phyloP scores from a whole-genome alignment of 108 stramenopile species.

The Stephanodiscus minutulus region DNA sequence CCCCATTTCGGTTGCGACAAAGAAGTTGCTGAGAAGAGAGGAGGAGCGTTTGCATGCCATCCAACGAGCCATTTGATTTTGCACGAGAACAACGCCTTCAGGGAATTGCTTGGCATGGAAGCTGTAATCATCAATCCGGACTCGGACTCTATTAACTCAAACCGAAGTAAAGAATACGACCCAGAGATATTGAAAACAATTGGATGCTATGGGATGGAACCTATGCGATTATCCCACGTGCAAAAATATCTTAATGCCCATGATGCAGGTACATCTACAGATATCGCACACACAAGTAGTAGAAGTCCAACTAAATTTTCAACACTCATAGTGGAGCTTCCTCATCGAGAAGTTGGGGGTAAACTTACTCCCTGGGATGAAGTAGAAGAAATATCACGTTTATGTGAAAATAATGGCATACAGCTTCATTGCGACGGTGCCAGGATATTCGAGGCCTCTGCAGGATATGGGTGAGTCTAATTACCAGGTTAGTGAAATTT shows the following conservation, averaged over 20 bases:
- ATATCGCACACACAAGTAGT: constrained; percentile 2
- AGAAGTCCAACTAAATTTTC: constrained; percentile 27
- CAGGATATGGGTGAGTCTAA: constrained; percentile 51
- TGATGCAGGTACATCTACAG: not conserved
- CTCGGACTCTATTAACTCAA: not conserved
- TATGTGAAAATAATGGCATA: constrained; percentile 48
- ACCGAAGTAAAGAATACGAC: constrained; percentile 15
- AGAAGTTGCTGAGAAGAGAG: constrained; percentile 11
- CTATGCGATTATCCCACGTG: constrained; percentile 45
- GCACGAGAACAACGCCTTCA: constrained; percentile 67
- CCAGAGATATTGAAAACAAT: constrained; percentile 20
- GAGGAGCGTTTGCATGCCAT: constrained; percentile 65
- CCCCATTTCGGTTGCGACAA: not conserved
- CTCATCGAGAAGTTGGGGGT: constrained; percentile 88
- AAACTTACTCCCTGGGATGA: constrained; percentile 72
- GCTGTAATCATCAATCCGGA: constrained; percentile 34
- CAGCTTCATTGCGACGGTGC: constrained; percentile 87
- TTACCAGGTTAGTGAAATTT: not conserved
- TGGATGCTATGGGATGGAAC: constrained; percentile 34
- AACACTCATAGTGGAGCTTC: constrained; percentile 72
- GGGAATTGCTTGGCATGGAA: constrained; percentile 55
- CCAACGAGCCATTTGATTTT: constrained; percentile 68
- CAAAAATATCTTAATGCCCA: constrained; percentile 9
- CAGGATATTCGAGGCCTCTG: constrained; percentile 77
- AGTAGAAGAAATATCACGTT: constrained; percentile 44